Evolutionary conservation across 2,329 filamentous ascomycete species (phyloP).

Genomic region (Dactylellina cionopaga): DNA sequence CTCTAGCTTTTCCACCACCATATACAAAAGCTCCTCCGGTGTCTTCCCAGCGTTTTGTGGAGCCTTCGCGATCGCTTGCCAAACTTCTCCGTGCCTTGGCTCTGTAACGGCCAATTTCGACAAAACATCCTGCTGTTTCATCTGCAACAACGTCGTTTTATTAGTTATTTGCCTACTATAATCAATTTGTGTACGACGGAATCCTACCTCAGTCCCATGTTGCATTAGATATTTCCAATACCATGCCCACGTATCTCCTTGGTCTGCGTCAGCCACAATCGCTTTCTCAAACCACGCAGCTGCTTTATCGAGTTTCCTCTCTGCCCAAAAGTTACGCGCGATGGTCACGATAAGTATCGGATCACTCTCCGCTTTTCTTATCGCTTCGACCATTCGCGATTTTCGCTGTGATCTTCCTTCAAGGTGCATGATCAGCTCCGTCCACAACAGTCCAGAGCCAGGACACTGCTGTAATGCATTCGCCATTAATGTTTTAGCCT

Average conservation of each 20-base stretch:
- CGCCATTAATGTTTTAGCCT: constrained; percentile 93
- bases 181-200: background rate
- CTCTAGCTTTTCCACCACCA: constrained; percentile 73
- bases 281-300: constrained; percentile 98
- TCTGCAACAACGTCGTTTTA: constrained; percentile 60
- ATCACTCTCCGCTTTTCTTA: constrained; percentile 96
- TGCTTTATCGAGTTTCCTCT: constrained; percentile 90
- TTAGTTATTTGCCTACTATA: constrained; percentile 52
- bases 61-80: constrained; percentile 86
- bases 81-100: constrained; percentile 90
- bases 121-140: constrained; percentile 87
- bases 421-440: constrained; percentile 93
- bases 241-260: constrained; percentile 96
- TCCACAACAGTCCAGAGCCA: constrained; percentile 86
- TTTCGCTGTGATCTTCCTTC: constrained; percentile 92
- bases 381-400: constrained; percentile 87
- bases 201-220: constrained; percentile 80
- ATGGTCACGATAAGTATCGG: constrained; percentile 88
- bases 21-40: constrained; percentile 81
- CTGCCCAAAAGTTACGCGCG: constrained; percentile 94
- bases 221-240: constrained; percentile 93
- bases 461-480: constrained; percentile 91
- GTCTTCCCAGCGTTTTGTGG: constrained; percentile 79
- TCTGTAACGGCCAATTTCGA: constrained; percentile 83
- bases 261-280: constrained; percentile 83